Evolutionary conservation across 1,139 yeast species (phyloP).

Genomic region (Debaryomyces nepalensis): DNA sequence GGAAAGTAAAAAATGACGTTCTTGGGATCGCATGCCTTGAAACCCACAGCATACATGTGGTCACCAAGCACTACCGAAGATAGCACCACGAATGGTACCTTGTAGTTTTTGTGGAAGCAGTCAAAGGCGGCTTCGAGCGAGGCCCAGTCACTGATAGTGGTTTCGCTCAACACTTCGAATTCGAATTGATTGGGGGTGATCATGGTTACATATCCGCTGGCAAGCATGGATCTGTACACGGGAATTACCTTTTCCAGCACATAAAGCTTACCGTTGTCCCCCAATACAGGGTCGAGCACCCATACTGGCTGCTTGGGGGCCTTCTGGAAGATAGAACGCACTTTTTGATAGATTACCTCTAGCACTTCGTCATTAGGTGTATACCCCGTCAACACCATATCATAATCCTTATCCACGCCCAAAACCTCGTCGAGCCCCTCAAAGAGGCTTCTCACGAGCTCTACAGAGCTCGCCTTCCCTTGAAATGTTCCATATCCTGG

Average conservation of each 20-base stretch:
- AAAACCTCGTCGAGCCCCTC: constrained; percentile 30
- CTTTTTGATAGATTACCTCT: constrained; percentile 49
- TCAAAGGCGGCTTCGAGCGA: constrained; percentile 27
- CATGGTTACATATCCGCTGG: constrained; percentile 35
- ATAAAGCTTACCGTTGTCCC: constrained; percentile 45
- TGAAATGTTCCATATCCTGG: constrained; percentile 68
- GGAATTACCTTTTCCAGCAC: constrained; percentile 41
- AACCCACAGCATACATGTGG: constrained; percentile 42
- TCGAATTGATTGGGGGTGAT: constrained; percentile 50
- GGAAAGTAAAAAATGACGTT: constrained; percentile 31
- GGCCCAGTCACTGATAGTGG: constrained; percentile 27
- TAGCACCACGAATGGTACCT: constrained; percentile 36
- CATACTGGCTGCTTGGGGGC: constrained; percentile 25
- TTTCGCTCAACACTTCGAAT: constrained; percentile 37
- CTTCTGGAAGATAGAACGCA: constrained; percentile 22
- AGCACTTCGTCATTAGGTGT: constrained; percentile 63
- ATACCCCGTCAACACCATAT: constrained; percentile 74
- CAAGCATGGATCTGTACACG: constrained; percentile 29
- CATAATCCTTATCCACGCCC: constrained; percentile 44
- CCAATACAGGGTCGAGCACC: constrained; percentile 47
- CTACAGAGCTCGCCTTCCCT: constrained; percentile 22
- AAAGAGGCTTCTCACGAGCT: constrained; percentile 26
- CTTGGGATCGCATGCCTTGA: constrained; percentile 15
- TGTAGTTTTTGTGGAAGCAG: constrained; percentile 25
- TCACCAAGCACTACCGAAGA: constrained; percentile 40